Percentiles rank a stretch among this genome's conserved stretches.
phyloP scores from a whole-genome alignment of 768 basidiomycete species.

The Russula vinacea region DNA sequence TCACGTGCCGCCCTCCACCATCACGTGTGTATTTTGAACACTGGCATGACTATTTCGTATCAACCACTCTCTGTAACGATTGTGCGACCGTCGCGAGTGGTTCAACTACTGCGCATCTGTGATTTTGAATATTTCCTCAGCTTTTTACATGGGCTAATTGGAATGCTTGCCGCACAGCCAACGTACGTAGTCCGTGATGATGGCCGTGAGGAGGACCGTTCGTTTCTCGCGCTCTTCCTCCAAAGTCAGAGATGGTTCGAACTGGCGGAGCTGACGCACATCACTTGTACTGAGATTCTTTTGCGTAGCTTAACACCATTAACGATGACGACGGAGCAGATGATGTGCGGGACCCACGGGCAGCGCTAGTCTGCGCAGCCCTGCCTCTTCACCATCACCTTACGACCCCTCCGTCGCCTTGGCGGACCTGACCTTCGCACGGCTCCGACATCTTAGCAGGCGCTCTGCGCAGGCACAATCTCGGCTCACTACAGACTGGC shows the following conservation, averaged over 20 bases:
- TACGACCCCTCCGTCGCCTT: no score
- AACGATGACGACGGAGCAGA: background rate
- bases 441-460: background rate
- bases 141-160: slow-evolving; percentile 36
- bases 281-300: slow-evolving; percentile 19
- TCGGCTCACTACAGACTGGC: no score
- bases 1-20: no score
- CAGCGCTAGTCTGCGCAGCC: background rate
- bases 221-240: slow-evolving; percentile 15
- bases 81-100: no score
- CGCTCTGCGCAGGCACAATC: slow-evolving; percentile 6
- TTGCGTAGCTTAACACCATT: slow-evolving; percentile 7
- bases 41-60: no score
- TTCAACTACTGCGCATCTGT: no score
- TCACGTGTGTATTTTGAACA: no score
- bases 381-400: background rate
- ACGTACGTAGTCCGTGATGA: background rate
- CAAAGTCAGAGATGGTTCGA: background rate
- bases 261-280: no score
- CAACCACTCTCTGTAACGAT: no score
- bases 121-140: no score
- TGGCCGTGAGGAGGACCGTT: slow-evolving; percentile 12
- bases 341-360: background rate
- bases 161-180: slow-evolving; percentile 5
- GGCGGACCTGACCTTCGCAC: background rate